Evolutionary conservation across 306 rosid genomes (phyloP).

Genomic region (Boehmeria nivea): DNA sequence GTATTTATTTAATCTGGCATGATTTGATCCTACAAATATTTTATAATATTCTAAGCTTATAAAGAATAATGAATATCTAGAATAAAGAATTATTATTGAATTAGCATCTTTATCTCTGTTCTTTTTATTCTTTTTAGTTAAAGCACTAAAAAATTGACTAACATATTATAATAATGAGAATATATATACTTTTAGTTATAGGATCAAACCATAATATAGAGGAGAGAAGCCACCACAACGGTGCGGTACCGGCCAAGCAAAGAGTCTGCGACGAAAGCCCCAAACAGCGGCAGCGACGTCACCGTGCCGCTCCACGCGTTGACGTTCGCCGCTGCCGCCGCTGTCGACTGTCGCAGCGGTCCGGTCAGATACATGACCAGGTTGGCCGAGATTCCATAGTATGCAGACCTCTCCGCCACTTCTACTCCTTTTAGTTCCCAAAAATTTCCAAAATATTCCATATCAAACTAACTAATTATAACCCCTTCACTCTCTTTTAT

Average conservation of each 20-base stretch:
- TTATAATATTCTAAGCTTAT: too few relatives aligned
- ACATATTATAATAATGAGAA: conserved; percentile 75
- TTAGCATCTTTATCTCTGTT: too few relatives aligned
- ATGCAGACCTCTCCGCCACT: conserved; percentile 48
- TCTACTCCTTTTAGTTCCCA: conserved; percentile 30
- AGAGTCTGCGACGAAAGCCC: conserved; percentile 49
- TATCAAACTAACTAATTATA: neutral
- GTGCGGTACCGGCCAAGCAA: conserved; percentile 51
- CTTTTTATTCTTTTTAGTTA: too few relatives aligned
- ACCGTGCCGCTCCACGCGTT: conserved; percentile 42
- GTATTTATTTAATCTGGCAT: too few relatives aligned
- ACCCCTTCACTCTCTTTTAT: too few relatives aligned
- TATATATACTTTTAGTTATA: conserved; percentile 29
- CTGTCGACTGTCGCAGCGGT: conserved; percentile 40
- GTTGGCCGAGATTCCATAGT: conserved; percentile 36
- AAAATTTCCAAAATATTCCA: too few relatives aligned
- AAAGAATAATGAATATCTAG: too few relatives aligned
- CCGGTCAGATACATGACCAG: conserved; percentile 39
- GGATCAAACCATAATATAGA: conserved; percentile 31
- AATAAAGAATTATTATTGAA: too few relatives aligned
- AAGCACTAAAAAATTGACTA: conserved; percentile 28
- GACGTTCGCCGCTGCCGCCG: conserved; percentile 36
- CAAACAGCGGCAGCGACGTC: conserved; percentile 36
- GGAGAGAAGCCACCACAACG: conserved; percentile 31
- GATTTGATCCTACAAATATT: too few relatives aligned